Conservation (phyloP, 805 yeast species). For the Candida odintsovae region DNA sequence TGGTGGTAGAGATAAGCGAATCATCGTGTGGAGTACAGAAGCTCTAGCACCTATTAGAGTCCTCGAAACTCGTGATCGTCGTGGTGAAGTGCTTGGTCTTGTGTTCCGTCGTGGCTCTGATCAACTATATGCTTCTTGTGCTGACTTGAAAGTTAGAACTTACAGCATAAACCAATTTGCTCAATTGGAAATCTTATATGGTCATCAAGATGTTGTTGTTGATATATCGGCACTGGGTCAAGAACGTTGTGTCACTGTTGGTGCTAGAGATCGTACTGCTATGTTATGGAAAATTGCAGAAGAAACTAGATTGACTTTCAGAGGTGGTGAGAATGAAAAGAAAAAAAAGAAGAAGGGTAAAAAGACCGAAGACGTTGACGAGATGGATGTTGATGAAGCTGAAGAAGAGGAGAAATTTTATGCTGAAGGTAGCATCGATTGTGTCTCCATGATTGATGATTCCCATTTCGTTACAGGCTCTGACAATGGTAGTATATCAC, state of each 20-base stretch:
- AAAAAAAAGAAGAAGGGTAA: constrained; percentile 30
- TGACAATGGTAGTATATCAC: constrained; percentile 84
- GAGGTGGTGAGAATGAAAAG: constrained; percentile 70
- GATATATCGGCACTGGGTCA: constrained; percentile 76
- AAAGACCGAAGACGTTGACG: constrained; percentile 26
- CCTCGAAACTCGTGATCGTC: constrained; percentile 65
- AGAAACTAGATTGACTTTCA: constrained; percentile 86
- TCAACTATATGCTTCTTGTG: constrained; percentile 88
- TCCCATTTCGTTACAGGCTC: constrained; percentile 91
- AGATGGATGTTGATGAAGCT: constrained; percentile 20
- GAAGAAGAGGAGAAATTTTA: constrained; percentile 35
- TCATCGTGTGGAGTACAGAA: constrained; percentile 84
- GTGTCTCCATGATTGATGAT: constrained; percentile 88
- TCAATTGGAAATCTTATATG: constrained; percentile 85
- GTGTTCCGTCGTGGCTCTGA: constrained; percentile 76
- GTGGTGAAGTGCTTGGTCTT: constrained; percentile 67
- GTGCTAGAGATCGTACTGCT: constrained; percentile 90
- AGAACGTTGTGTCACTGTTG: constrained; percentile 95
- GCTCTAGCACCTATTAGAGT: constrained; percentile 70
- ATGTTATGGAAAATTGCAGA: constrained; percentile 97
- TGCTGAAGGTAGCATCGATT: constrained; percentile 85
- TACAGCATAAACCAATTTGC: constrained; percentile 81
- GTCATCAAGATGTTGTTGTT: constrained; percentile 87
- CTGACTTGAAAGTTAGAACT: constrained; percentile 85
- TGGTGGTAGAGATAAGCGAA: constrained; percentile 79